These are phyloP conservation scores for Pleoardoris graminearum DNA, from an alignment of 2,329 filamentous ascomycete species.

Conservation along the genomic window DNA sequence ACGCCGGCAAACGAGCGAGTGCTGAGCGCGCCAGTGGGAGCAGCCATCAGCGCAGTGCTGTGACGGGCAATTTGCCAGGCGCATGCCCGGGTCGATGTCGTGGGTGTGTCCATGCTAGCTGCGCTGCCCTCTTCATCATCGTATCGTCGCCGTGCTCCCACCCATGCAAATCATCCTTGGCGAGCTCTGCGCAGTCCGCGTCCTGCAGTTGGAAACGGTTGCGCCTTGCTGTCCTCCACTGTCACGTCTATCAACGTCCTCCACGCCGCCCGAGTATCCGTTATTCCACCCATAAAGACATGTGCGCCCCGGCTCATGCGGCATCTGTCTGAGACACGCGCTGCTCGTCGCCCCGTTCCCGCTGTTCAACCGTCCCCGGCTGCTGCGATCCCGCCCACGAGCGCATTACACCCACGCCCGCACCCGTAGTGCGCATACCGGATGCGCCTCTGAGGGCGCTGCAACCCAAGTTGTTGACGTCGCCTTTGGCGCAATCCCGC, in stretches of 20 bases:
- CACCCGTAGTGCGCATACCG: slow-evolving; percentile 22
- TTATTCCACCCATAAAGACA: neutral
- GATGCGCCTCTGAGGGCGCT: slow-evolving; percentile 39
- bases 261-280: neutral
- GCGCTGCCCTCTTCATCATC: neutral
- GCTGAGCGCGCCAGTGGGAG: neutral
- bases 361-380: slow-evolving; percentile 17
- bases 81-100: no score
- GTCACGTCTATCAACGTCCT: neutral
- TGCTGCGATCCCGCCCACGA: slow-evolving; percentile 10
- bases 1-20: neutral
- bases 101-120: neutral
- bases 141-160: neutral
- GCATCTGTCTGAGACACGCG: slow-evolving; percentile 5
- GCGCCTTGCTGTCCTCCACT: slow-evolving; percentile 1
- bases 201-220: slow-evolving; percentile 5
- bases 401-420: slow-evolving; percentile 9
- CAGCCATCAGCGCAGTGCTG: neutral
- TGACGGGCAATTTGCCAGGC: slow-evolving; percentile 7
- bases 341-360: slow-evolving; percentile 8
- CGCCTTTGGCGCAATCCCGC: slow-evolving; percentile 23
- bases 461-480: slow-evolving; percentile 24
- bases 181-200: neutral
- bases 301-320: slow-evolving; percentile 2
- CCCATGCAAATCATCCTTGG: slow-evolving; percentile 5